Evolutionary conservation across 2,329 filamentous ascomycete genomes (phyloP).

Genomic region (Scytalidium sp.): DNA sequence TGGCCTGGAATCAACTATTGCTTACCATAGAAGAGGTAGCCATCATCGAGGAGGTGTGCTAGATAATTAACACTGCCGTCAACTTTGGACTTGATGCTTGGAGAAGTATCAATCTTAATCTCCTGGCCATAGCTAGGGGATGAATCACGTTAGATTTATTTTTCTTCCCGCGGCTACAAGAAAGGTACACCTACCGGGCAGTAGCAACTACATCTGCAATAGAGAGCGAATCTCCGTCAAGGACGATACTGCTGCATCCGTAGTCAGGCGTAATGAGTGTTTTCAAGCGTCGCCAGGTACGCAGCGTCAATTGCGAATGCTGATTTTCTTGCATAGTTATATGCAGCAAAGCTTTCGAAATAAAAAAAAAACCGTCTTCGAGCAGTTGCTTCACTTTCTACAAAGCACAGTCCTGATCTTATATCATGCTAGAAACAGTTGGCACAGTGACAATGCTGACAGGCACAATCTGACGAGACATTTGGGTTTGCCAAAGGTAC

Average conservation of each 20-base stretch:
- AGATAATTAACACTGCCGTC: slow-evolving; percentile 23
- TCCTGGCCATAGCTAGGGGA: slow-evolving; percentile 2
- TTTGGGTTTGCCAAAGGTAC: too few relatives aligned
- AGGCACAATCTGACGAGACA: too few relatives aligned
- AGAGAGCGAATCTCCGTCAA: slow-evolving; percentile 35
- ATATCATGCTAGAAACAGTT: too few relatives aligned
- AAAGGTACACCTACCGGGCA: slow-evolving; percentile 22
- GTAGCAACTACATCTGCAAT: slow-evolving; percentile 34
- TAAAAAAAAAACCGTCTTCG: too few relatives aligned
- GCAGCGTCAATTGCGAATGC: neutral
- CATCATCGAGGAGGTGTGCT: slow-evolving; percentile 7
- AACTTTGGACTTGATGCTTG: slow-evolving; percentile 25
- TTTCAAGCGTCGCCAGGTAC: neutral
- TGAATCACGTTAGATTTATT: too few relatives aligned
- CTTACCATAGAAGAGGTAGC: slow-evolving; percentile 5
- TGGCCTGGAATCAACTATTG: neutral
- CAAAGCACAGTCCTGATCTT: too few relatives aligned
- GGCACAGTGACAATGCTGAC: too few relatives aligned
- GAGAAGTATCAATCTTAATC: slow-evolving; percentile 19
- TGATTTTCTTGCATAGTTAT: too few relatives aligned
- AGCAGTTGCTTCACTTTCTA: too few relatives aligned
- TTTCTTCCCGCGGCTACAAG: too few relatives aligned
- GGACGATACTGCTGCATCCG: slow-evolving; percentile 14
- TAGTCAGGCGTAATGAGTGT: neutral
- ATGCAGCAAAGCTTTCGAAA: too few relatives aligned